Conservation (phyloP, 768 basidiomycete genomes). For the Rhodocollybia butyracea region DNA sequence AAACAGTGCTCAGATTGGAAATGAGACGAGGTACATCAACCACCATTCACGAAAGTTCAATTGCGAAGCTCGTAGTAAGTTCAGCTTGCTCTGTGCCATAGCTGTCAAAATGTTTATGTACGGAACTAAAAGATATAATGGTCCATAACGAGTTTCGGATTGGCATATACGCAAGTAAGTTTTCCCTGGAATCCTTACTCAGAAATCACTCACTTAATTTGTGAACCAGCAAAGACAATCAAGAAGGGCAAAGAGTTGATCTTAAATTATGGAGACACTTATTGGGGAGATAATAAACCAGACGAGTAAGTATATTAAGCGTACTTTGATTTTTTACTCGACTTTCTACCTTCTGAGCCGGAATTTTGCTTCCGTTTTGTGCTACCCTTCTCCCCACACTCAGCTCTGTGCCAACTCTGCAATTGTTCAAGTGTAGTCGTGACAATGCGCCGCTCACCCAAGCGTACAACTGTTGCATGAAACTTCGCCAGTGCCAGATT, state of each 20-base stretch:
- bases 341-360: background rate
- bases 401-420: background rate
- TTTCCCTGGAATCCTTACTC: background rate
- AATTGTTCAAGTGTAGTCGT: background rate
- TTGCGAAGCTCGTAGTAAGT: background rate
- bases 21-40: slow-evolving; percentile 45
- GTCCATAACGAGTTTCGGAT: background rate
- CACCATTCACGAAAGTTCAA: slow-evolving; percentile 10
- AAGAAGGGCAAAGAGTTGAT: slow-evolving; percentile 14
- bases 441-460: slow-evolving; percentile 79
- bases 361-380: background rate
- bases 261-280: slow-evolving; percentile 20
- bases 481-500: slow-evolving; percentile 37
- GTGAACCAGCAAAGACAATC: slow-evolving; percentile 12
- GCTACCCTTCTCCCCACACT: background rate
- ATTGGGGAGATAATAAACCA: slow-evolving; percentile 5
- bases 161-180: background rate
- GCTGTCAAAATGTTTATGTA: background rate
- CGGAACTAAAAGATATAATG: background rate
- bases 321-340: background rate
- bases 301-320: background rate
- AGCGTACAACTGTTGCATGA: slow-evolving; percentile 67
- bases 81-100: background rate
- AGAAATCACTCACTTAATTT: background rate
- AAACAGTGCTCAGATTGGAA: slow-evolving; percentile 42